Conservation (phyloP, 208 protist species). For the Phytomonas sp. region DNA sequence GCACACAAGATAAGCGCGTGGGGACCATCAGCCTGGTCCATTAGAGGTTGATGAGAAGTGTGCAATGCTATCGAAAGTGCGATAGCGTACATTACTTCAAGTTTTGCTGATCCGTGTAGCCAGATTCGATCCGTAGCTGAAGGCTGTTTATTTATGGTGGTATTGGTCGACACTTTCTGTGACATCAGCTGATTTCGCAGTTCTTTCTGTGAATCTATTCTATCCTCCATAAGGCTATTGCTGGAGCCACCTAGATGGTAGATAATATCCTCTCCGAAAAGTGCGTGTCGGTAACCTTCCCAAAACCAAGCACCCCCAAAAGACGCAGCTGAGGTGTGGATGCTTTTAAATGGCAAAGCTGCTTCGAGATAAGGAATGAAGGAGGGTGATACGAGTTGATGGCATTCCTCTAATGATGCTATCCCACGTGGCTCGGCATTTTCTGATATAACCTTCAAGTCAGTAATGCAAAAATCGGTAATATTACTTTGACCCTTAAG, state of each 20-base stretch:
- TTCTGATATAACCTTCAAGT: not conserved
- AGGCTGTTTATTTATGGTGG: not conserved
- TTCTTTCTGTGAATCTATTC: conserved; percentile 29
- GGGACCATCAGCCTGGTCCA: conserved; percentile 50
- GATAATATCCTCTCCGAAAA: conserved; percentile 51
- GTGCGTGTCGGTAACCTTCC: conserved; percentile 51
- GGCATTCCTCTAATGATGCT: conserved; percentile 17
- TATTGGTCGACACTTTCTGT: not conserved
- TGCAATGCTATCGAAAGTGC: conserved; percentile 49
- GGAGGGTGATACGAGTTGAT: conserved; percentile 36
- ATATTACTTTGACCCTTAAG: not conserved
- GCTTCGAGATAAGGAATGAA: conserved; percentile 26
- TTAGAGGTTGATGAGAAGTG: conserved; percentile 46
- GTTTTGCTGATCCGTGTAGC: conserved; percentile 33
- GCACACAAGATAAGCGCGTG: conserved; percentile 64
- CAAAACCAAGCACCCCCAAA: conserved; percentile 70
- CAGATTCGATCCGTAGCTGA: conserved; percentile 7
- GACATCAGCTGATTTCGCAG: conserved; percentile 19
- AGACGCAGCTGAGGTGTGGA: not conserved
- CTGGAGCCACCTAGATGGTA: conserved; percentile 43
- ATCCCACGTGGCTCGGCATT: conserved; percentile 12
- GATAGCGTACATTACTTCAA: conserved; percentile 55
- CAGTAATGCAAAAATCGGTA: not conserved
- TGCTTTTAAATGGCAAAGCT: conserved; percentile 16
- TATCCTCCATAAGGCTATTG: conserved; percentile 48